These are phyloP conservation scores for Jaapia argillacea DNA, from an alignment of 768 basidiomycete species.

Conservation along the genomic window DNA sequence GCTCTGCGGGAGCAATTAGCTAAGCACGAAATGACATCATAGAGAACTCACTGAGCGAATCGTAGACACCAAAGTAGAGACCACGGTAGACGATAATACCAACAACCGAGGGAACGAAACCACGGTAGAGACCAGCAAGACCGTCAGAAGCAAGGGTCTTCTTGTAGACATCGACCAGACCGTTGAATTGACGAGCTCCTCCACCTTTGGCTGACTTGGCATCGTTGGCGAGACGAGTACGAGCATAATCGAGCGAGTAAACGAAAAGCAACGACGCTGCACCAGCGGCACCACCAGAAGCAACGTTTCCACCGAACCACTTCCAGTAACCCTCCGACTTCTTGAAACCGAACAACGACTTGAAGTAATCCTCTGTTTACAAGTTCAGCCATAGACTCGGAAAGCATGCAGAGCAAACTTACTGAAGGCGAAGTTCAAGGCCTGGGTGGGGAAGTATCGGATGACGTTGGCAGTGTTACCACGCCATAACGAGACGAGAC, in stretches of 20 bases:
- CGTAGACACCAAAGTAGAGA: slow-evolving; percentile 98
- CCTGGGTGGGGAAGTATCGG: slow-evolving; percentile 99
- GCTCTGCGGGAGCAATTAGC: slow-evolving; percentile 41
- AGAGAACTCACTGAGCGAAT: slow-evolving; percentile 69
- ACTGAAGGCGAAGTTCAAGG: slow-evolving; percentile 99
- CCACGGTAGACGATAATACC: slow-evolving; percentile 99
- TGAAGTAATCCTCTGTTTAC: slow-evolving; percentile 87
- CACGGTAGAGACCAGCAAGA: slow-evolving; percentile 98
- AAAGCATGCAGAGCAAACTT: slow-evolving; percentile 23
- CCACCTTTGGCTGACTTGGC: slow-evolving; percentile 94
- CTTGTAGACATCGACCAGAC: slow-evolving; percentile 91
- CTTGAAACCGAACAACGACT: slow-evolving; percentile 98
- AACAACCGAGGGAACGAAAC: slow-evolving; percentile 97
- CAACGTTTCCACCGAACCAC: slow-evolving; percentile 98
- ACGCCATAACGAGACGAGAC: slow-evolving; percentile 92
- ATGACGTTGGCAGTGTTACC: slow-evolving; percentile 99
- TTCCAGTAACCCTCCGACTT: slow-evolving; percentile 96
- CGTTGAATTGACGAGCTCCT: slow-evolving; percentile 95
- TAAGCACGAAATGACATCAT: neutral
- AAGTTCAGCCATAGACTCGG: neutral
- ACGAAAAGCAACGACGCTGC: slow-evolving; percentile 98
- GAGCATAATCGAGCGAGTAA: slow-evolving; percentile 98
- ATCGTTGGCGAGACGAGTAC: slow-evolving; percentile 98
- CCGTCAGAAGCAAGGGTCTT: slow-evolving; percentile 98
- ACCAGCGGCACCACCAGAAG: slow-evolving; percentile 98